Conservation (phyloP, 108 stramenopile species). For the Pseudonitzschia delicatissima region DNA sequence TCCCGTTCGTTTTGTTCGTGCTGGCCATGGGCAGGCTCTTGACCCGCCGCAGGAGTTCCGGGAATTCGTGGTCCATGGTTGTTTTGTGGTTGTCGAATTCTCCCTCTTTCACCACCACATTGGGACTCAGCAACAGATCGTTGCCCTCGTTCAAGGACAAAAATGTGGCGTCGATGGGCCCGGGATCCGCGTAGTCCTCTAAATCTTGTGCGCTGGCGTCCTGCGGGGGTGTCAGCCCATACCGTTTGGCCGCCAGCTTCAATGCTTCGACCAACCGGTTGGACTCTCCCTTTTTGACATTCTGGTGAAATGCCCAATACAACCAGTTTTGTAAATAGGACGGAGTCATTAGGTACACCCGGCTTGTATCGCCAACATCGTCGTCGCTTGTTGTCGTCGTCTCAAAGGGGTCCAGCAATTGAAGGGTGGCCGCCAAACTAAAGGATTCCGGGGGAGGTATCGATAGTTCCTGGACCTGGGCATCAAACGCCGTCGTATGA, state of each 20-base stretch:
- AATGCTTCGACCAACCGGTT: conserved; percentile 36
- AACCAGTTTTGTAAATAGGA: conserved; percentile 69
- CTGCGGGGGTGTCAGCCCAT: conserved; percentile 30
- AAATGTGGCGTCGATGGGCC: conserved; percentile 63
- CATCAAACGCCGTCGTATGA: conserved; percentile 8
- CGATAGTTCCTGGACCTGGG: conserved; percentile 32
- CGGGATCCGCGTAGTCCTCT: conserved; percentile 49
- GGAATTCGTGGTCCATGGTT: conserved; percentile 8
- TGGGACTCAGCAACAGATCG: conserved; percentile 49
- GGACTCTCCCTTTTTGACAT: conserved; percentile 29
- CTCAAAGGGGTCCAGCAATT: conserved; percentile 39
- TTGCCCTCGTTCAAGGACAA: conserved; percentile 31
- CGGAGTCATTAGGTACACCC: conserved; percentile 53
- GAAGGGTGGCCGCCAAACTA: conserved; percentile 38
- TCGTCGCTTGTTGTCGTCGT: conserved; percentile 5
- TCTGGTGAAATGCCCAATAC: conserved; percentile 61
- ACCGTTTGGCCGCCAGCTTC: conserved; percentile 31
- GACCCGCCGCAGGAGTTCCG: conserved; percentile 4
- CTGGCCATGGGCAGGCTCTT: conserved; percentile 20
- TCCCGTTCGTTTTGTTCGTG: not conserved
- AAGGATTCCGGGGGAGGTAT: conserved; percentile 40
- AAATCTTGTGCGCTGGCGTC: not conserved
- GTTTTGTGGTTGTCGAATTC: not conserved
- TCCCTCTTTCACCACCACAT: conserved; percentile 45
- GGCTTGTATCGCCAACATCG: not conserved